Conservation (phyloP, 768 basidiomycete species). For the Boletus sp. region DNA sequence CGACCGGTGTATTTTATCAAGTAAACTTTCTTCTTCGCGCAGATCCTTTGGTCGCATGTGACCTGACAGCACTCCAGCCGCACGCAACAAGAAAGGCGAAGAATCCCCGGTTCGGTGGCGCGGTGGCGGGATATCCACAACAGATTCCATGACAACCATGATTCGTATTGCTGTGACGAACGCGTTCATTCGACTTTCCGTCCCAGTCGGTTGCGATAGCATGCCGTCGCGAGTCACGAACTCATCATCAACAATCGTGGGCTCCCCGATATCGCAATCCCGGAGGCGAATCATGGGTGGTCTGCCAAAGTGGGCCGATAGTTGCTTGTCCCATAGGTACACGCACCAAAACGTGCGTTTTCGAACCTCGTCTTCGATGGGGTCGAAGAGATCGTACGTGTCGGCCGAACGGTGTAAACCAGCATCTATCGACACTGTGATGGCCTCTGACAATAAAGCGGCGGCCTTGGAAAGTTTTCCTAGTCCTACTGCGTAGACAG, state of each 20-base stretch:
- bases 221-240: slow-evolving; percentile 75
- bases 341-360: slow-evolving; percentile 97
- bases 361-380: slow-evolving; percentile 86
- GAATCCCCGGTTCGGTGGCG: slow-evolving; percentile 53
- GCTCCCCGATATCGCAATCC: slow-evolving; percentile 91
- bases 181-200: slow-evolving; percentile 73
- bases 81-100: slow-evolving; percentile 75
- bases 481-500: slow-evolving; percentile 87
- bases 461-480: slow-evolving; percentile 88
- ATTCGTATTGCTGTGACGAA: slow-evolving; percentile 76
- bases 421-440: slow-evolving; percentile 85
- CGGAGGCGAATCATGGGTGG: slow-evolving; percentile 83
- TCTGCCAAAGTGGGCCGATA: slow-evolving; percentile 83
- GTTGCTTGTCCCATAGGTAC: slow-evolving; percentile 95
- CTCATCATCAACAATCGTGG: slow-evolving; percentile 84
- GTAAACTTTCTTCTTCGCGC: slow-evolving; percentile 73
- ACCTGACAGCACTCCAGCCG: slow-evolving; percentile 64
- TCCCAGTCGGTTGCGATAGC: slow-evolving; percentile 62
- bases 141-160: slow-evolving; percentile 85
- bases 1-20: slow-evolving; percentile 74
- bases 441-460: slow-evolving; percentile 78
- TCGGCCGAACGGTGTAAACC: slow-evolving; percentile 87
- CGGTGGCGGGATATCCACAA: slow-evolving; percentile 76
- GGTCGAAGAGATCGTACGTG: slow-evolving; percentile 81
- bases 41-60: slow-evolving; percentile 59